Base-by-base conservation (phyloP, 805 yeast species). In the Torulaspora gathmanii region DNA sequence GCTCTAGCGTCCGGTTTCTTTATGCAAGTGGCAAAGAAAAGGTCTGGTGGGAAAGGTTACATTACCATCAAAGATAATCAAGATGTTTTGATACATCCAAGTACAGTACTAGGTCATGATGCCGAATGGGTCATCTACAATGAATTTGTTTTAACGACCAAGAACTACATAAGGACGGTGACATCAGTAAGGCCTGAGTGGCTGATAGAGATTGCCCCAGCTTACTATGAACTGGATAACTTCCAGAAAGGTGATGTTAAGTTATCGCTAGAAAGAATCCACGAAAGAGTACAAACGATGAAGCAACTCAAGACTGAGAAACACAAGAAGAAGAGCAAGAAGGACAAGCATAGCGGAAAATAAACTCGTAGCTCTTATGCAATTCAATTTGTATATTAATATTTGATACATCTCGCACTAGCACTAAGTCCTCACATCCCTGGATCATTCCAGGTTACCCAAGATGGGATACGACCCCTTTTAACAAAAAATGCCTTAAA, bases 21-120 rank as follows among this genome's bases (percentile, higher is more conserved):
- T 72, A 90, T 93, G 98, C 99, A 93, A 71, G 95, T 86, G 44
- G 98, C 97, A 27, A 93, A 90, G 70, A 87, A 86, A 72, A 80
- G 79, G 70, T 78, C 85, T n/a, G 82, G 87, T 30, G 73, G 75
- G 19, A 84, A 83, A 58, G 90, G 86, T n/a, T 91, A 84, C 65
- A 76, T 86, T 56, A 93, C 99, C 0, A 85, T 90, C 40, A 89
- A 89, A 68, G 99, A 93, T 67, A 89, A 90, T 61, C 99, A 93
- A 71, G 98, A 91, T 51, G 98, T 91, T 10, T 69, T 89, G 57
- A 75, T 93, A 37, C 99, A 93, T 64, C 99, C 99, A 49, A 83
- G 93, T 44, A 87, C 97, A 1, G 93, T 89, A 9, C 70, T 91
- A 47, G 84, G 86, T n/a, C 83, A 82, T 46, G 93, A 86, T 47